Percentiles rank a stretch among this genome's conserved stretches.
Evolutionary conservation across 345 rosid species (phyloP).

Genomic region (Populus alba): DNA sequence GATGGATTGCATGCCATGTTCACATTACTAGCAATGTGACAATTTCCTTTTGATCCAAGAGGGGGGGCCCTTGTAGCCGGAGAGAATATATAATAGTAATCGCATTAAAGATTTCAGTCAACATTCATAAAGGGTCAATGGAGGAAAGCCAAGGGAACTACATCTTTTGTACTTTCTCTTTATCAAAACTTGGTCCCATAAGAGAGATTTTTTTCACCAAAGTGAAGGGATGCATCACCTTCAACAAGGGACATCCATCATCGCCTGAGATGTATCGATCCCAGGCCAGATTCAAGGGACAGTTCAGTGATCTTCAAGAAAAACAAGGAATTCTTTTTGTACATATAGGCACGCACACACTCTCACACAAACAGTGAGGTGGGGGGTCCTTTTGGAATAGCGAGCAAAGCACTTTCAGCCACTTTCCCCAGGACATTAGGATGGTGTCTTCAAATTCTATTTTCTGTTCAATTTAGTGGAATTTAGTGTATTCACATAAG

Average conservation of each 20-base stretch:
- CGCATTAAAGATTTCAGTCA: neutral
- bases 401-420: neutral
- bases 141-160: neutral
- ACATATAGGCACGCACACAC: neutral
- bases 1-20: neutral
- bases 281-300: no score
- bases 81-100: neutral
- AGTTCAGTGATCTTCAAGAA: neutral
- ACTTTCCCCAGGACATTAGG: neutral
- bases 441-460: neutral
- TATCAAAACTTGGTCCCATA: neutral
- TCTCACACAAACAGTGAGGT: neutral
- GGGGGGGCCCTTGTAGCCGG: neutral
- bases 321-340: neutral
- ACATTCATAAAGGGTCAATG: slow-evolving; percentile 5
- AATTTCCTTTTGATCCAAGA: neutral
- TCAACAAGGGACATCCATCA: neutral
- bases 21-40: neutral
- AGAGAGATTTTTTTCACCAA: neutral
- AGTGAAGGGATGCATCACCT: neutral
- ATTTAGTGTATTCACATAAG: neutral
- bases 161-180: slow-evolving; percentile 1
- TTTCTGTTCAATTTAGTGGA: neutral
- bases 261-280: neutral
- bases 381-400: neutral